phyloP scores from a whole-genome alignment of 768 basidiomycete species.

The Agrocybe chaxingu region DNA sequence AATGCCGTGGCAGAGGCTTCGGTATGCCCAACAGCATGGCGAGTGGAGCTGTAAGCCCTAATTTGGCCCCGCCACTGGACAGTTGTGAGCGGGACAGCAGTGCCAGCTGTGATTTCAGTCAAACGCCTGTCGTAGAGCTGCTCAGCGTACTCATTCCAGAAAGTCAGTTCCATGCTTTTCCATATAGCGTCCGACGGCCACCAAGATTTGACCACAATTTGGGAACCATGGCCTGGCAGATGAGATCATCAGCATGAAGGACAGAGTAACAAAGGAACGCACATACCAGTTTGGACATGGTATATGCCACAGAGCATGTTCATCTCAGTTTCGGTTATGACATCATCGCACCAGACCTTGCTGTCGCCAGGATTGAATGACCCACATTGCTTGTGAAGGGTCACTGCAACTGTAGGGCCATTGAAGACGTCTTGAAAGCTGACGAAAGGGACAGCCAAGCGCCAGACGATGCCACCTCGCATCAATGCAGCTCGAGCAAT shows the following conservation, averaged over 20 bases:
- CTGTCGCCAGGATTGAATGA: background rate
- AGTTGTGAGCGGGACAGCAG: too few relatives aligned
- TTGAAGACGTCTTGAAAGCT: background rate
- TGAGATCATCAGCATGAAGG: background rate
- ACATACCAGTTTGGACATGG: background rate
- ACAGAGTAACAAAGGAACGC: background rate
- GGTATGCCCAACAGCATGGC: too few relatives aligned
- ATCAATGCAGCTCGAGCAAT: conserved; percentile 2
- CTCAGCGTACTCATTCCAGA: too few relatives aligned
- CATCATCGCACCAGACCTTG: background rate
- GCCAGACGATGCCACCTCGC: conserved; percentile 7
- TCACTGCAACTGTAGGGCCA: background rate
- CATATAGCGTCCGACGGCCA: conserved; percentile 1
- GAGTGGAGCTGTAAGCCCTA: too few relatives aligned
- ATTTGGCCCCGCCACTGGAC: too few relatives aligned
- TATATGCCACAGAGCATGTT: background rate
- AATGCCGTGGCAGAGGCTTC: too few relatives aligned
- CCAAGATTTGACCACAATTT: background rate
- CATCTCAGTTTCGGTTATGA: background rate
- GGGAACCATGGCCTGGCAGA: background rate
- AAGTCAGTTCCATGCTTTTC: background rate
- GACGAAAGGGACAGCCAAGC: background rate
- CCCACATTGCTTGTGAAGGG: background rate
- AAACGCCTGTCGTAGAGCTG: too few relatives aligned
- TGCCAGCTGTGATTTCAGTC: too few relatives aligned